These are phyloP conservation scores for Aristolochia californica DNA, from an alignment of 164 flowering plant genomes.

Conservation along the genomic window DNA sequence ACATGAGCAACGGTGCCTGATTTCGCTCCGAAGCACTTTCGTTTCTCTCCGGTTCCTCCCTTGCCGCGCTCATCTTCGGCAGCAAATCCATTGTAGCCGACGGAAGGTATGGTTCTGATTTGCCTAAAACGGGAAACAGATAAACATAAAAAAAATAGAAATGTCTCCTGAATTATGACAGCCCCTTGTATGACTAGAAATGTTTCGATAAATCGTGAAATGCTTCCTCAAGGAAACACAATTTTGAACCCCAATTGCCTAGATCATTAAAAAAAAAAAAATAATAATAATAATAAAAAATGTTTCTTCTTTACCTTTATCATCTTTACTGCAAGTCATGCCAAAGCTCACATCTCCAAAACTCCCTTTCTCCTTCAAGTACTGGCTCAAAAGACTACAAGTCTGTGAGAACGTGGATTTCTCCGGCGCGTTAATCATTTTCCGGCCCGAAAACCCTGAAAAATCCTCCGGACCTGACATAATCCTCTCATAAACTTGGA, in stretches of 20 bases:
- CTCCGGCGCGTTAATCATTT: constrained; percentile 15
- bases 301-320: background rate
- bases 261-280: too few relatives aligned
- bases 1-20: background rate
- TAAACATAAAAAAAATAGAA: background rate
- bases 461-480: constrained; percentile 29
- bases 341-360: constrained; percentile 48
- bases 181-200: too few relatives aligned
- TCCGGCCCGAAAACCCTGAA: constrained; percentile 20
- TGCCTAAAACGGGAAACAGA: constrained; percentile 11
- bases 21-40: too few relatives aligned
- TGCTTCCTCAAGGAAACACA: background rate
- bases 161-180: background rate
- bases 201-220: background rate
- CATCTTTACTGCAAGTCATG: constrained; percentile 17
- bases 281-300: background rate
- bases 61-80: constrained; percentile 17
- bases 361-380: constrained; percentile 50
- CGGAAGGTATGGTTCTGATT: constrained; percentile 7
- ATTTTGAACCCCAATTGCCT: background rate
- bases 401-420: constrained; percentile 47
- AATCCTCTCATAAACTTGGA: background rate
- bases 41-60: constrained; percentile 1
- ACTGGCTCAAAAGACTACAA: constrained; percentile 56
- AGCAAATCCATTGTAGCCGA: constrained; percentile 33